Conservation (phyloP, 2,329 filamentous ascomycete genomes). For the Phialophora chinensis region DNA sequence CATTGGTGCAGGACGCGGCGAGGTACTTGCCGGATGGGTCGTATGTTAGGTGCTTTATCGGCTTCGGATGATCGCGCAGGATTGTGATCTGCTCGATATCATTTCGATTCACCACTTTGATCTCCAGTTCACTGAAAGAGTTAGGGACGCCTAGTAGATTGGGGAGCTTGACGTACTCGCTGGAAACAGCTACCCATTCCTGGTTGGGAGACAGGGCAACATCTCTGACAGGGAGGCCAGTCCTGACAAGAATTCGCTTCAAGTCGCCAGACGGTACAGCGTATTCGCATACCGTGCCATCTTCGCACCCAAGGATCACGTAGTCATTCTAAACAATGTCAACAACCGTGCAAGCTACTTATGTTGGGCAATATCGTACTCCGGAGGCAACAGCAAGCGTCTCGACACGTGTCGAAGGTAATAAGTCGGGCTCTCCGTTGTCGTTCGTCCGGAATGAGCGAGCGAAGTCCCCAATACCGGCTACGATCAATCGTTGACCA, state of each 20-base stretch:
- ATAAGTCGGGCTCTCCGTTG: conserved; percentile 87
- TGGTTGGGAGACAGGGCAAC: conserved; percentile 80
- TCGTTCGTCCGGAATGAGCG: conserved; percentile 90
- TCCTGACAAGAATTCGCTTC: conserved; percentile 81
- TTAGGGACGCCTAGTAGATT: background rate
- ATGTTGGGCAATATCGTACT: conserved; percentile 19
- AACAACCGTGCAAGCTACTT: background rate
- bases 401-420: conserved; percentile 88
- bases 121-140: conserved; percentile 71
- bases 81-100: conserved; percentile 79
- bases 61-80: conserved; percentile 80
- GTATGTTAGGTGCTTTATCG: conserved; percentile 91
- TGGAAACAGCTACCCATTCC: conserved; percentile 92
- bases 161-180: conserved; percentile 66
- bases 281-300: conserved; percentile 95
- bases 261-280: conserved; percentile 72
- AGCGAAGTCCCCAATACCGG: conserved; percentile 90
- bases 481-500: conserved; percentile 84
- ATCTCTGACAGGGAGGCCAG: conserved; percentile 84
- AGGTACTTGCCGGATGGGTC: conserved; percentile 78
- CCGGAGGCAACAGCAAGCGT: conserved; percentile 77
- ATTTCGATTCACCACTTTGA: conserved; percentile 83
- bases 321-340: conserved; percentile 66
- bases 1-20: conserved; percentile 85
- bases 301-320: conserved; percentile 88